Base-by-base conservation (phyloP, 2,329 filamentous ascomycete species). In the Pestalotiopsis sp. region DNA sequence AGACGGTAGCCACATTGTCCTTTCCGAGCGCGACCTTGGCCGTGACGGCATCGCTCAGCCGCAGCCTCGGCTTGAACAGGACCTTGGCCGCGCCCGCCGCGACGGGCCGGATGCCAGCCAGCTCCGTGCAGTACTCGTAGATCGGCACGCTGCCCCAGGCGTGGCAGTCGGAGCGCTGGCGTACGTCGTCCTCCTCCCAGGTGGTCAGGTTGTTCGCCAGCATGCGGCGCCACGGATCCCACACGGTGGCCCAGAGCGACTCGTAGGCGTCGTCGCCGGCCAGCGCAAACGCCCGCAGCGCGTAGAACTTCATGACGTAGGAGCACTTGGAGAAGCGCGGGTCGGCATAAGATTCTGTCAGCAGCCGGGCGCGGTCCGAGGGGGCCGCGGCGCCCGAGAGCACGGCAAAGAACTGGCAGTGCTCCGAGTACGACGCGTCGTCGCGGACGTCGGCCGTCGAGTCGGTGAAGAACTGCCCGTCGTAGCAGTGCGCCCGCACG, bases 321-420 rank as follows among this genome's bases (percentile, higher is more conserved):
- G 63, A 65, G 24, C 63, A 65, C 24, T 65, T 65, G 17, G 63
- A 65, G 13, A 65, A 65, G 3, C 63, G 63, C 20, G 22, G 26
- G 17, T 57, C 26, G 4, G 40, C 63, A n/a, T 56, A 65, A 2
- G 63, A 55, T 26, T 56, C 35, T 2, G 38, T 55, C 11, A 66
- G 22, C n/a, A 60, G 13, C n/a, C 56, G 55, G 14, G 55, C 48
- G 11, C 44, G 44, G 22, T 76, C 70, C 0, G 66, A 59, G 0
- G 65, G 56, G 2, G 68, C 64, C 3, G 75, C 75, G 1, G 75
- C 78, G 4, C 78, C 78, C 13, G 68, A 74, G 0, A 81, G 72
- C 0, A 81, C 74, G 0, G 74, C 79, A 67, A 76, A 81, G 2
- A 80, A 74, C 44, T 81, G 79, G 61, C 73, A 77, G 57, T 81